Evolutionary conservation across 495 filamentous ascomycete species (phyloP), one percentile per base, ranked within the genome.

Genomic region (Penicillium bovifimosum): DNA sequence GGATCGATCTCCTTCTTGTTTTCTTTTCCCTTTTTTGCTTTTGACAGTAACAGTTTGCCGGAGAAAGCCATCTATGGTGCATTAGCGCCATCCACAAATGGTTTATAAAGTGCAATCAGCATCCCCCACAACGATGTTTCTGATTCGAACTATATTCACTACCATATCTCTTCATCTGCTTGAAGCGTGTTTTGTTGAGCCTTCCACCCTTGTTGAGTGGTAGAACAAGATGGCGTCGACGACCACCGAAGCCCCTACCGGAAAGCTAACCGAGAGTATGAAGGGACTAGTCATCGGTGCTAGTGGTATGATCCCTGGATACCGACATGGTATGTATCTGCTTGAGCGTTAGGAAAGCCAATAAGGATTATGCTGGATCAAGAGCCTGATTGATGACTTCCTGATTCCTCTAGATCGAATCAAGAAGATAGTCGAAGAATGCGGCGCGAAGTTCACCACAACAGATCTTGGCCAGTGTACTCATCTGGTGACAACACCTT

Each of bases 281-380:
- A 61, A 71, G 9, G 73, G 68, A 6, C 70, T 77, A 38, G 68
- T 65, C 31, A 72, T 88, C 32, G 77, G 74, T 17, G 66, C 84
- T 8, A 81, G 79, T 53, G 85, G 85, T 10, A 74, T 72, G 0
- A 81, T 87, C 34, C 72, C 76, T 6, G 72, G 73, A 8, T 65
- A 65, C 11, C 74, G 72, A 4, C 84, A 87, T 58, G 66, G 76
- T 76, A 16, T 26, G 53, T 44, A 14, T 6, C 17, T 24, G n/a
- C 9, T 3, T 31, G 28, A 6, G 0, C 2, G 14, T 18, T 9
- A 29, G 3, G 3, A 43, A 24, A 11, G 13, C 2, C 7, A 4
- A 16, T 13, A 11, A 13, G 11, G 27, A 7, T 11, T 1, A 16
- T 6, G 16, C 17, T 20, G n/a, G 24, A 32, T 48, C 9, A 13